A percentile compares a stretch with the other conserved stretches of the same genome.
phyloP scores from a whole-genome alignment of 768 basidiomycete species.

The Lactarius psammicola region DNA sequence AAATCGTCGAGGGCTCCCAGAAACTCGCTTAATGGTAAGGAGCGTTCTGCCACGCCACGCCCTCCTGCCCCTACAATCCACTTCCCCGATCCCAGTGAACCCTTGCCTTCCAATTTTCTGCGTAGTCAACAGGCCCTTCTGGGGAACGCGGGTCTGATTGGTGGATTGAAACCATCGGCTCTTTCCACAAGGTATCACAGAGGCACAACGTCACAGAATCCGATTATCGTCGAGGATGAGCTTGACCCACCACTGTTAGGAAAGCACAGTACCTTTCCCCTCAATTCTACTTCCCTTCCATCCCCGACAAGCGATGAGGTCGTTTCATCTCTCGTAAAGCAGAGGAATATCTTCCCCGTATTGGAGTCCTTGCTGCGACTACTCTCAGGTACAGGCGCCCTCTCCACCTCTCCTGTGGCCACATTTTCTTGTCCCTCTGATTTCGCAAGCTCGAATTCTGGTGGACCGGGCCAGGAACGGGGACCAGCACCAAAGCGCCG shows the following conservation, averaged over 20 bases:
- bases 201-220: constrained; percentile 58
- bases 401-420: background rate
- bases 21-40: constrained; percentile 37
- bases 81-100: constrained; percentile 60
- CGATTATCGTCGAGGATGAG: constrained; percentile 70
- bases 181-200: constrained; percentile 44
- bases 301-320: constrained; percentile 58
- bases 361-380: constrained; percentile 61
- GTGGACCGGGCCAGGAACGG: constrained; percentile 14
- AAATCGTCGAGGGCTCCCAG: constrained; percentile 26
- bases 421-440: constrained; percentile 6
- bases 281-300: constrained; percentile 47
- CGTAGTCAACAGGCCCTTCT: constrained; percentile 71
- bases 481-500: constrained; percentile 52
- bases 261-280: constrained; percentile 32
- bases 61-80: constrained; percentile 54
- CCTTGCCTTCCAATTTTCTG: constrained; percentile 64
- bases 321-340: constrained; percentile 54
- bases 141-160: constrained; percentile 69
- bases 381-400: constrained; percentile 40
- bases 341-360: constrained; percentile 67
- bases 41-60: constrained; percentile 44
- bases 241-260: constrained; percentile 35
- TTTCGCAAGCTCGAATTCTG: constrained; percentile 6
- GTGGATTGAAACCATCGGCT: constrained; percentile 58